Evolutionary conservation across 2,329 filamentous ascomycete genomes (phyloP).

Genomic region (Bipolaris zeicola): DNA sequence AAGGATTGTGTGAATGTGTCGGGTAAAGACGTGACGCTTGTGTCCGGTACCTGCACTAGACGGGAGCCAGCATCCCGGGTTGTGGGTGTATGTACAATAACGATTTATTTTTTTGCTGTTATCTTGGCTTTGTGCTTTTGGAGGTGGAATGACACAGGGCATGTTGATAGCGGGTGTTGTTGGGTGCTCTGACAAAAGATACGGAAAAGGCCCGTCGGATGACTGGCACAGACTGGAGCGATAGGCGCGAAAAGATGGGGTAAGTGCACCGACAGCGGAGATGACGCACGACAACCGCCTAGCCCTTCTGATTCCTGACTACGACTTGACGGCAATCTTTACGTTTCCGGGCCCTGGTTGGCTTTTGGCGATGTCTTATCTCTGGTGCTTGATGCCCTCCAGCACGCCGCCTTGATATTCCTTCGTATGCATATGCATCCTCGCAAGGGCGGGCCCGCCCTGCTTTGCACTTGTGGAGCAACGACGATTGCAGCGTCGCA

Average conservation of each 20-base stretch:
- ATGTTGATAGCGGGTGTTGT: neutral
- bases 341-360: neutral
- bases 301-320: neutral
- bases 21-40: neutral
- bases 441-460: neutral
- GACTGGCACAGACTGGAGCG: neutral
- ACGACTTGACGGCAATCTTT: neutral
- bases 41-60: conserved; percentile 1
- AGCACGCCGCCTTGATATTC: neutral
- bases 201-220: conserved; percentile 9
- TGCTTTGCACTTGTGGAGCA: conserved; percentile 9
- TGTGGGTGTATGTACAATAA: neutral
- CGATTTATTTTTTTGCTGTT: neutral
- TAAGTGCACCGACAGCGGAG: conserved; percentile 8
- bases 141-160: neutral
- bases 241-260: neutral
- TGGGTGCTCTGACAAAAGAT: conserved; percentile 5
- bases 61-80: neutral
- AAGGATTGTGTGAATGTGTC: neutral
- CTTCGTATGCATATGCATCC: neutral
- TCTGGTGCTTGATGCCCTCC: conserved; percentile 1
- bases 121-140: neutral
- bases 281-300: conserved; percentile 10
- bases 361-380: conserved; percentile 3
- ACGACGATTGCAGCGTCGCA: conserved; percentile 13